Evolutionary conservation across 2,329 filamentous ascomycete species (phyloP).

Genomic region (Aspergillus sp.): DNA sequence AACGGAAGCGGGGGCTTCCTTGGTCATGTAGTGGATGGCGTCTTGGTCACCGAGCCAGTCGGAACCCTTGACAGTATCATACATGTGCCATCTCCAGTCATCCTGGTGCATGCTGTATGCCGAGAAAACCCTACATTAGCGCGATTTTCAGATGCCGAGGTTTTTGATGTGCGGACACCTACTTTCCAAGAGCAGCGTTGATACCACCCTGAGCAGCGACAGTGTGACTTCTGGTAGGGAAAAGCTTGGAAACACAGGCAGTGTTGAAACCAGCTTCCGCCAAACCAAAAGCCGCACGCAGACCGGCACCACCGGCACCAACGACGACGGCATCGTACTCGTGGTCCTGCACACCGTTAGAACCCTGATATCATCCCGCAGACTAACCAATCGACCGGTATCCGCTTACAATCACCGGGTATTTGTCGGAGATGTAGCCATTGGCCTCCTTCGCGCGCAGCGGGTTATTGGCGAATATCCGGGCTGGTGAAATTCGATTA

Average conservation of each 20-base stretch:
- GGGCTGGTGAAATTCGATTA: slow-evolving; percentile 49
- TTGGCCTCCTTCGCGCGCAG: slow-evolving; percentile 91
- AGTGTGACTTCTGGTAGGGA: slow-evolving; percentile 58
- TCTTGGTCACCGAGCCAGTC: slow-evolving; percentile 98
- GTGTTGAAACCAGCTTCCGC: slow-evolving; percentile 60
- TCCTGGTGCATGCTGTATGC: slow-evolving; percentile 84
- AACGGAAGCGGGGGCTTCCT: slow-evolving; percentile 84
- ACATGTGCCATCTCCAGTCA: slow-evolving; percentile 99
- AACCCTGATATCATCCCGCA: slow-evolving; percentile 1
- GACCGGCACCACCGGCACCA: slow-evolving; percentile 56
- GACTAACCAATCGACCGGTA: background rate
- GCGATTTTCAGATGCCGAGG: slow-evolving; percentile 2
- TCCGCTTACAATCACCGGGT: slow-evolving; percentile 77
- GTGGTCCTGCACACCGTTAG: slow-evolving; percentile 61
- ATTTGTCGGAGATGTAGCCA: slow-evolving; percentile 78
- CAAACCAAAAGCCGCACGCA: slow-evolving; percentile 58
- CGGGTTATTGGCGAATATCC: slow-evolving; percentile 77
- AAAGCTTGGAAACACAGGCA: slow-evolving; percentile 58
- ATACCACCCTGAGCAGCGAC: slow-evolving; percentile 63
- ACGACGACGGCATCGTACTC: slow-evolving; percentile 96
- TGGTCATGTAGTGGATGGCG: slow-evolving; percentile 97
- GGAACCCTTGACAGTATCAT: slow-evolving; percentile 95
- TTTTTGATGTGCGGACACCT: slow-evolving; percentile 12
- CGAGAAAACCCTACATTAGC: slow-evolving; percentile 10
- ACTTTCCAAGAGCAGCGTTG: slow-evolving; percentile 42